Base-by-base conservation (phyloP, 2,329 filamentous ascomycete genomes). In the Fusarium veterinarium region DNA sequence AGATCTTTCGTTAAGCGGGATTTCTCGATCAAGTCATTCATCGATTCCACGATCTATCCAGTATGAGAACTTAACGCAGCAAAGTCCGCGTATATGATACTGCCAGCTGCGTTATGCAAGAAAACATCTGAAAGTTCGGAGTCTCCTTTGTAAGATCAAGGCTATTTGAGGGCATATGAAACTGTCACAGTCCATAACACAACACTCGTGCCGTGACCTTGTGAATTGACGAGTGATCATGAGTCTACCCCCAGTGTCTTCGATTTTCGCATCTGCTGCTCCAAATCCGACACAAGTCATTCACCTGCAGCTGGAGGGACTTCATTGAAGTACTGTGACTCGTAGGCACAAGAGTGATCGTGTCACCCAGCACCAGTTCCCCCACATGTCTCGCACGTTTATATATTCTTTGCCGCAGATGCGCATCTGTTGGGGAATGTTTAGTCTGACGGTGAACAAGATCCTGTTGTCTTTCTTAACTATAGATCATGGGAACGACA, bases 151-250 rank as follows among this genome's bases (percentile, higher is more conserved):
- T 23, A 23, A 17, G 19, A 30, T 35, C 30, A 13, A 49, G 59
- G 20, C 19, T 35, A 19, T 11, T 12, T 33, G 17, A 37, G n/a
- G 20, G 23, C 49, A 45, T 42, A 42, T 38, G 13, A 40, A 48
- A 48, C 30, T 16, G 38, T 14, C 33, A 20, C 44, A 44, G 61
- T 42, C 20, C 68, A 61, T 67, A 49, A 48, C 31, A 33, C 38
- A 28, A 37, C 16, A 28, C 74, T 55, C 72, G 67, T 76, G 69
- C 62, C 33, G 45, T n/a, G 42, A 30, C 59, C 66, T 30, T 44
- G 52, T 73, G 72, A 64, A 60, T 33, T 48, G n/a, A 62, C 48
- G 16, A 57, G 51, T 66, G 64, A 64, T 57, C 62, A 53, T 42
- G 35, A 40, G 37, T 13, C n/a, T 19, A 28, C 38, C 33, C 49